Evolutionary conservation across 2,329 filamentous ascomycete genomes (phyloP).

Genomic region (Biscogniauxia mediterranea): DNA sequence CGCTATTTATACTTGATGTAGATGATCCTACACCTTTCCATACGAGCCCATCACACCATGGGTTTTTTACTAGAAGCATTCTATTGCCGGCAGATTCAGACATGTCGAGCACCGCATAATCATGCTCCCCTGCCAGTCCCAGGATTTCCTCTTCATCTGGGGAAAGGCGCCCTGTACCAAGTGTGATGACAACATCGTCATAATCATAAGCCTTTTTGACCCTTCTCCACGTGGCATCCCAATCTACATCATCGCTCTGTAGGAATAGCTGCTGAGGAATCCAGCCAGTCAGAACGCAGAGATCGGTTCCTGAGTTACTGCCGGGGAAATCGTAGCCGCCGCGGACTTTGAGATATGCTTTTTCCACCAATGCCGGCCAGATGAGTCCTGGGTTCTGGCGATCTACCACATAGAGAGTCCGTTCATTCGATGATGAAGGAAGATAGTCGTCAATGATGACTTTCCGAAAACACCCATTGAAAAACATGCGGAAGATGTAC

Average conservation of each 20-base stretch:
- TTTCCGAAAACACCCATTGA: slow-evolving; percentile 88
- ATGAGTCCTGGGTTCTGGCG: slow-evolving; percentile 76
- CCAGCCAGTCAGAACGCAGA: slow-evolving; percentile 93
- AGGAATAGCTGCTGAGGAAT: slow-evolving; percentile 94
- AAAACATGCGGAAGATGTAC: slow-evolving; percentile 89
- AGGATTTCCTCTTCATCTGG: slow-evolving; percentile 73
- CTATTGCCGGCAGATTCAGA: slow-evolving; percentile 59
- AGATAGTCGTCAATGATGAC: slow-evolving; percentile 88
- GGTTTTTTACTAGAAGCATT: slow-evolving; percentile 86
- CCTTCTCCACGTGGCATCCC: slow-evolving; percentile 73
- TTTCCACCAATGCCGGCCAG: slow-evolving; percentile 92
- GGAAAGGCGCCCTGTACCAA: slow-evolving; percentile 84
- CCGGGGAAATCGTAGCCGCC: slow-evolving; percentile 98
- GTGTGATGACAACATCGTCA: slow-evolving; percentile 81
- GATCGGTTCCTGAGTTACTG: slow-evolving; percentile 92
- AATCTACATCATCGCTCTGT: slow-evolving; percentile 78
- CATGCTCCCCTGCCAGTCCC: slow-evolving; percentile 85
- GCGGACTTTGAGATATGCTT: slow-evolving; percentile 92
- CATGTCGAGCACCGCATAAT: slow-evolving; percentile 87
- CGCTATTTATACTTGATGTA: slow-evolving; percentile 17
- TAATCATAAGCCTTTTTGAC: slow-evolving; percentile 71
- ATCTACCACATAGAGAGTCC: slow-evolving; percentile 84
- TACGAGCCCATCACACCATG: slow-evolving; percentile 81
- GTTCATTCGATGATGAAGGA: slow-evolving; percentile 70
- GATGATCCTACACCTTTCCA: slow-evolving; percentile 59